Percentiles rank a stretch among this genome's conserved stretches.
Evolutionary conservation across 2,329 filamentous ascomycete genomes (phyloP).

Genomic region (Plectosphaerella cucumerina): DNA sequence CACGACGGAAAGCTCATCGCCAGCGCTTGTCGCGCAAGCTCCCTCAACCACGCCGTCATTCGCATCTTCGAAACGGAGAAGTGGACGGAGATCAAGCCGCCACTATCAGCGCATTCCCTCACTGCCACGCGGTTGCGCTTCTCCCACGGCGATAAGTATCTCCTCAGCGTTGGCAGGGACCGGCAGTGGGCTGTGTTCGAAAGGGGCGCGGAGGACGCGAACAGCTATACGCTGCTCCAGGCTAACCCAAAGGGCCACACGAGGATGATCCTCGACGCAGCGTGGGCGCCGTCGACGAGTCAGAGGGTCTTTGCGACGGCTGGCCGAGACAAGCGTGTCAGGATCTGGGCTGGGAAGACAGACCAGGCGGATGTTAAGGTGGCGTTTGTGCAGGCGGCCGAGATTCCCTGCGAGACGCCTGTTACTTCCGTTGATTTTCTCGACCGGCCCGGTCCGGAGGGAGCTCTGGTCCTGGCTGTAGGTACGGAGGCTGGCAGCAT

Average conservation of each 20-base stretch:
- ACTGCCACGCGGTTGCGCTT: slow-evolving; percentile 83
- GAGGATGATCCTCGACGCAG: slow-evolving; percentile 85
- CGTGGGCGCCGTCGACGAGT: slow-evolving; percentile 64
- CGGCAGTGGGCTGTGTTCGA: slow-evolving; percentile 85
- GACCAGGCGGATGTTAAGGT: slow-evolving; percentile 22
- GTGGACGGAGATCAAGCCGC: slow-evolving; percentile 84
- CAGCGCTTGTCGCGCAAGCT: slow-evolving; percentile 89
- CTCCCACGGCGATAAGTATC: slow-evolving; percentile 64
- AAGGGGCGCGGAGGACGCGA: slow-evolving; percentile 31
- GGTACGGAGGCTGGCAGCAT: slow-evolving; percentile 53
- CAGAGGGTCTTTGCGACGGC: slow-evolving; percentile 72
- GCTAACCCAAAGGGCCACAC: slow-evolving; percentile 81
- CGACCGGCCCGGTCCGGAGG: slow-evolving; percentile 19
- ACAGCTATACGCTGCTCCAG: slow-evolving; percentile 53
- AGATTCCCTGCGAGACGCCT: slow-evolving; percentile 51
- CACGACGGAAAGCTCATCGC: slow-evolving; percentile 74
- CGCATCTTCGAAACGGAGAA: slow-evolving; percentile 80
- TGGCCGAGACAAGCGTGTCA: slow-evolving; percentile 81
- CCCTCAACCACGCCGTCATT: slow-evolving; percentile 90
- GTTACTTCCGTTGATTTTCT: slow-evolving; percentile 71
- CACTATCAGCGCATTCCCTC: slow-evolving; percentile 78
- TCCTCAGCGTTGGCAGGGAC: slow-evolving; percentile 88
- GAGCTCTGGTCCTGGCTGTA: slow-evolving; percentile 43
- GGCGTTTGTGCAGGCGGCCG: slow-evolving; percentile 47
- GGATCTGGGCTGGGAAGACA: slow-evolving; percentile 54